Base-by-base conservation (phyloP, 2,329 filamentous ascomycete genomes). In the Fusarium redolens region DNA sequence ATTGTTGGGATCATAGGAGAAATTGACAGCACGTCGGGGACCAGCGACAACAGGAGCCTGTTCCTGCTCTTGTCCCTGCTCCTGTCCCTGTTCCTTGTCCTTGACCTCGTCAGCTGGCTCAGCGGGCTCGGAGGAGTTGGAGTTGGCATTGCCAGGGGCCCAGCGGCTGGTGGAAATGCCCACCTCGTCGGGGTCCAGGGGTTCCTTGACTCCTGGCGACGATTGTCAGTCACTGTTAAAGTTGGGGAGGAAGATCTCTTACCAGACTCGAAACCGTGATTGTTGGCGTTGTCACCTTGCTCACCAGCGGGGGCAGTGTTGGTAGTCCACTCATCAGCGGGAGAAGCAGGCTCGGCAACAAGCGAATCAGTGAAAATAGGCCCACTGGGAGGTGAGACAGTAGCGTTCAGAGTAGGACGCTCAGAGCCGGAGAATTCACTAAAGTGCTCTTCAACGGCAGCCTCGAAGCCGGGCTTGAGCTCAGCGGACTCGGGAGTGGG, bases 121-220 rank as follows among this genome's bases (percentile, higher is more conserved):
- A 6, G 20, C 7, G 28, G 25, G 28, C 30, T 56, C 40, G 3
- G 43, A n/a, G 13, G 44, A 28, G 25, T 65, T 65, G 15, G 28
- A 15, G 14, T 67, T 54, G 11, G 45, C 14, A 13, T 54, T 54
- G 1, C 33, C 50, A 2, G 43, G 17, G 13, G 67, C 72, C 72
- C 69, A 73, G 18, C 67, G 57, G 25, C 72, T 75, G 14, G 69
- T 51, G 7, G 60, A 31, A 20, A 75, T 15, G 1, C 69, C 72
- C 3, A 69, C 61, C 1, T 48, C 59, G 4, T 44, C 13, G 18
- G 33, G 50, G 12, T 62, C 48, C 3, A 69, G 43, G 3, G 58
- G 38, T 22, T 56, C 45, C 28, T 61, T 57, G 31, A 33, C 35
- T n/a, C 7, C 71, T 74, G 8, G 4, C 7, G 10, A 22, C 22